Evolutionary conservation across 805 yeast genomes (phyloP), one percentile per base, ranked within the genome.

Genomic region (Candida verbasci): DNA sequence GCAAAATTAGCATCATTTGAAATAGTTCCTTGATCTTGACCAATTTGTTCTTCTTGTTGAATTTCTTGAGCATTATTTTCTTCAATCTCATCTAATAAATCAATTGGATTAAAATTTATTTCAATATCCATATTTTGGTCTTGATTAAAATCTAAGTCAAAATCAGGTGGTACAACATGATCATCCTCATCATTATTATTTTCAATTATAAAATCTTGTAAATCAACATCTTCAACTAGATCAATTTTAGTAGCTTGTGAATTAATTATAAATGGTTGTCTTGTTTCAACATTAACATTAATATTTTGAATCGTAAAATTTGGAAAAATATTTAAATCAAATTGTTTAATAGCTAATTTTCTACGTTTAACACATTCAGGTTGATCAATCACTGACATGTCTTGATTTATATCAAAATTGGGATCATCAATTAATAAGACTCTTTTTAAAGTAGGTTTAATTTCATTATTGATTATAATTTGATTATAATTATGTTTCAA

Each of bases 371-470:
- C 12, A 11, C 16, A 15, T 7, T 25, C 41, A 9, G 44, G 45
- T 11, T 40, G 27, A 12, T 42, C 40, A 16, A 28, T 34, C 1
- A 35, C 39, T 3, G 45, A 41, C 16, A 60, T 51, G 26, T 60
- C 60, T 6, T 40, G 21, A 2, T 44, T 43, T n/a, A 62, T 46
- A 29, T 52, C 41, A 33, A 62, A 62, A 9, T 36, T 26, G 0
- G 54, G 52, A 43, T 60, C 65, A 35, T 61, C 58, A 9, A 14
- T 27, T 7, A 49, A 33, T 15, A 42, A 45, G n/a, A 22, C n/a
- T n/a, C 28, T 39, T 9, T 29, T 29, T 15, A 9, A 5, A n/a
- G n/a, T 4, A 8, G 6, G 21, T 6, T 18, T 18, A 6, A 18
- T 18, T 18, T 18, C 21, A 18, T 18, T 18, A 18, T 18, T 6